phyloP scores from a whole-genome alignment of 805 yeast genomes.

The Pichia occidentalis region DNA sequence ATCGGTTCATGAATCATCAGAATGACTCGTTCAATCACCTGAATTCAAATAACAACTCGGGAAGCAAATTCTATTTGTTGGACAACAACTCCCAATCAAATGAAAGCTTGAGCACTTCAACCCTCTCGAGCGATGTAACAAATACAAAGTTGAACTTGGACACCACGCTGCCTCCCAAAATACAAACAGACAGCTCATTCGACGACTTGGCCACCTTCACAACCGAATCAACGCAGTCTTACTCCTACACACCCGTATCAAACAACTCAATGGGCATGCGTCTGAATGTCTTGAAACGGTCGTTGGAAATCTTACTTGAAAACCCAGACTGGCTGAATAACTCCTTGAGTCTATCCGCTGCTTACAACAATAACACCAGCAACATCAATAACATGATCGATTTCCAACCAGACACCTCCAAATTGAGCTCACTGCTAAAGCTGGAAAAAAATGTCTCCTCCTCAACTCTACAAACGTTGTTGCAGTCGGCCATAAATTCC shows the following conservation, averaged over 20 bases:
- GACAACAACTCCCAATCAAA: conserved; percentile 13
- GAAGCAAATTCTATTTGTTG: conserved; percentile 12
- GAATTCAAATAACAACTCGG: conserved; percentile 4
- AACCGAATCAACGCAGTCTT: conserved; percentile 75
- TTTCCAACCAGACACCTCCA: neutral
- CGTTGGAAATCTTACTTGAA: conserved; percentile 65
- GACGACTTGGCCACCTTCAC: conserved; percentile 45
- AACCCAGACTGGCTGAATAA: conserved; percentile 42
- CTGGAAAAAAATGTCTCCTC: conserved; percentile 39
- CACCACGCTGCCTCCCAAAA: no score
- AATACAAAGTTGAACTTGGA: neutral
- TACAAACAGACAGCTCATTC: neutral
- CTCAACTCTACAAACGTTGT: conserved; percentile 41
- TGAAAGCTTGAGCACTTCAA: conserved; percentile 7
- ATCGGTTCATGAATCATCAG: conserved; percentile 6
- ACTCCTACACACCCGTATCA: conserved; percentile 75
- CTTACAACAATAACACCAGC: conserved; percentile 2
- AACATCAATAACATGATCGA: neutral
- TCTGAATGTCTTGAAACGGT: conserved; percentile 65
- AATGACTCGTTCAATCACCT: conserved; percentile 6
- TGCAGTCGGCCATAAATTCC: conserved; percentile 25
- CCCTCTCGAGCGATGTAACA: neutral
- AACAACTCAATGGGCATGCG: conserved; percentile 76
- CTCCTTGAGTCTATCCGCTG: conserved; percentile 15
- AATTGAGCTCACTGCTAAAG: conserved; percentile 18